Base-by-base conservation (phyloP, 2,329 filamentous ascomycete genomes). In the Aureobasidium lini region DNA sequence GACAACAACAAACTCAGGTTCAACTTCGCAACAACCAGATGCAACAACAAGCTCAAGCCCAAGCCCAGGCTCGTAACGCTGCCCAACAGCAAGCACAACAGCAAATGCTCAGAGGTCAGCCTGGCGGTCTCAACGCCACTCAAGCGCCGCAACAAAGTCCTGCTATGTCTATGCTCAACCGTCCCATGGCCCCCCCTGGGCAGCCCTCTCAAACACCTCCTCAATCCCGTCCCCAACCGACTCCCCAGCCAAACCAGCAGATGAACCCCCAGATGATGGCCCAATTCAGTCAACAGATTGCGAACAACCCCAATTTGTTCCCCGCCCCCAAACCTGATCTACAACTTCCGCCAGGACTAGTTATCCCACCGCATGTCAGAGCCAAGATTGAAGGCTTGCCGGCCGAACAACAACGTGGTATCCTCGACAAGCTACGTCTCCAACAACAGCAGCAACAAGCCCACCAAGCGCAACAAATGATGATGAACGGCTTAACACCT, bases 121-220 rank as follows among this genome's bases (percentile, higher is more conserved):
- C 76, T 66, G 75, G 77, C 60, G 71, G 76, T 10, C 68, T 80
- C 36, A 77, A 76, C 59, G 68, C 74, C 11, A 68, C 73, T 47
- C 66, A 73, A 62, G 68, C 72, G 49, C 65, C 72, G 53, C 67
- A 74, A 63, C 69, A 75, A 64, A 77, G 73, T 59, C 76, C 76
- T 36, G 75, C 73, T 4, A 79, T 80, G 77, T 72, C 75, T 1
- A 77, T 77, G 71, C 70, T 80, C 23, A 80, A 75, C 34, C 71
- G 75, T 16, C 75, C 77, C 1, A 76, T 80, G 70, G 70, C 67
- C 39, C 74, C 76, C 49, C 76, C 76, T 10, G 75, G 74, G 3
- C 77, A 78, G 61, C 67, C 70, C 49, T 60, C 64, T 60, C 32
- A 66, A 64, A 53, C 68, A 65, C 72, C 71, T 11, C 70, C 69